Evolutionary conservation across 257 asterid species (phyloP).

Genomic region (Agastache rugosa): DNA sequence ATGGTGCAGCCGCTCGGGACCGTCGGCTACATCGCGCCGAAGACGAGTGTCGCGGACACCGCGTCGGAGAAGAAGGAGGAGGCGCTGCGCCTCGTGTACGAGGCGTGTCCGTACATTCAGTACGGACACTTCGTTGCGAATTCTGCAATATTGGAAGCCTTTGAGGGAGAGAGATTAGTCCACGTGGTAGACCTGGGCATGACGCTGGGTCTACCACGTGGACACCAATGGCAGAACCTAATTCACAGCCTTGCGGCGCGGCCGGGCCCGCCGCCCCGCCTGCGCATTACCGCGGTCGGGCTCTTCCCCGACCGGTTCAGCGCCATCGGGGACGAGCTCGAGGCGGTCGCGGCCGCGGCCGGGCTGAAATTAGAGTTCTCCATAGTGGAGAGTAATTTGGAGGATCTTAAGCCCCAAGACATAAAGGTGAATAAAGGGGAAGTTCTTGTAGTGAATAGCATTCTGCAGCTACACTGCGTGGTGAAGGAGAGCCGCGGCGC

Average conservation of each 20-base stretch:
- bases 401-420: conserved; percentile 53
- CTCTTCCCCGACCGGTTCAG: conserved; percentile 42
- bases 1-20: conserved; percentile 78
- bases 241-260: conserved; percentile 61
- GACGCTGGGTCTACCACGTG: conserved; percentile 72
- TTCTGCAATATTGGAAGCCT: conserved; percentile 73
- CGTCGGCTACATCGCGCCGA: conserved; percentile 49
- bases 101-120: conserved; percentile 66
- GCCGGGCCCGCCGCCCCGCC: conserved; percentile 41
- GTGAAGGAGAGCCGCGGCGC: conserved; percentile 90
- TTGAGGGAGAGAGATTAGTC: conserved; percentile 91
- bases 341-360: conserved; percentile 45
- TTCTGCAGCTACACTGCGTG: conserved; percentile 76
- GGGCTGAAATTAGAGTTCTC: conserved; percentile 60
- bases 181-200: conserved; percentile 85
- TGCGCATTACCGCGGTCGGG: conserved; percentile 73
- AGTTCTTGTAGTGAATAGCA: conserved; percentile 67
- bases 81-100: conserved; percentile 65
- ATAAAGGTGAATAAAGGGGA: conserved; percentile 57
- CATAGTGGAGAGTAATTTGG: conserved; percentile 62
- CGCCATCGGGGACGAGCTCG: conserved; percentile 64
- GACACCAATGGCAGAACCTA: conserved; percentile 73
- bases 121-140: conserved; percentile 80
- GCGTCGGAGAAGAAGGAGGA: conserved; percentile 63
- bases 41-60: conserved; percentile 45